Base-by-base conservation (phyloP, 192 early-diverging fungal species). In the Paraglomus occultum region DNA sequence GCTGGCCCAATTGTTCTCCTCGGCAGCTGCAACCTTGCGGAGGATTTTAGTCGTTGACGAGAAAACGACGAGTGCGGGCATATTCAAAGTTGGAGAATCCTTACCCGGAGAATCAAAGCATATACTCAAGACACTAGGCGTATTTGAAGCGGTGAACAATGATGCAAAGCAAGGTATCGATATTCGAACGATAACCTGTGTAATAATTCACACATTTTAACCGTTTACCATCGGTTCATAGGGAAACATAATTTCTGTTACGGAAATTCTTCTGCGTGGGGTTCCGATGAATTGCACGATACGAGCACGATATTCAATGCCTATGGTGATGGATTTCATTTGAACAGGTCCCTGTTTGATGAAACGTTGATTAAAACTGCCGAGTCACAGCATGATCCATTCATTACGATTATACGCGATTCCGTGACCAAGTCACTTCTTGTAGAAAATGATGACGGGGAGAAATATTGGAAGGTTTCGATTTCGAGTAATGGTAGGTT, bases 321-420 rank as follows among this genome's bases (percentile, higher is more conserved):
- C 2, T 67, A 67, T 67, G 65, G 65, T 14, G 11, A 67, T 0
- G 65, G 65, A 23, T 67, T 67, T 44, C 65, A 67, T 67, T 54
- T 67, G 51, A 18, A 67, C 44, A 15, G 65, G 15, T 12, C 6
- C 2, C 18, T 67, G 10, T 67, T 67, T 54, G 65, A 67, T 0
- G 65, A 67, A 54, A 67, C 65, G 11, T 18, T 67, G 45, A 5
- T 67, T n/a, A 45, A 67, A 67, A 52, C 51, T 45, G 18, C 40
- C 6, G 40, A 22, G 10, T 67, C 18, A 43, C 51, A 53, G 15
- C 11, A 67, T 54, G 51, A 17, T 17, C 51, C 39, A 44, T 20
- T 67, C 23, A 44, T 67, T 18, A 55, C 23, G 2, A 44, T 67
- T 54, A 67, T 67, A 8, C 65, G 51, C 45, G 65, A 15, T n/a